Percentiles rank a stretch among this genome's conserved stretches.
Conservation (phyloP, 1,284 basidiomycete species). For the Heterobasidion parviporum region DNA sequence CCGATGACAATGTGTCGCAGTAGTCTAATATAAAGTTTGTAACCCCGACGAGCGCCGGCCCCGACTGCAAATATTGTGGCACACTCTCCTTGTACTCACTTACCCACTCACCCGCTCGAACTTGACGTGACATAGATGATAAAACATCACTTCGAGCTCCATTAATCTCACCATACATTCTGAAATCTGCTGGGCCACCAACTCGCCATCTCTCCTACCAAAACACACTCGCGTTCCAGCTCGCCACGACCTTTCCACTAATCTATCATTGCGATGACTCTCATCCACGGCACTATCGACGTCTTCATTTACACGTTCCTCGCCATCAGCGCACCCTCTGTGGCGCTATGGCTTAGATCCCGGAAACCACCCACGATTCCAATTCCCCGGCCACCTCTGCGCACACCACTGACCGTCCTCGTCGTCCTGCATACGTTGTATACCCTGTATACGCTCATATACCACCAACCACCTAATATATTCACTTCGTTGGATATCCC, state of each 20-base stretch:
- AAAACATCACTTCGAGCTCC: background rate
- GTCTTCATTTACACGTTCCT: slow-evolving; percentile 18
- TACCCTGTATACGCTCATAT: slow-evolving; percentile 38
- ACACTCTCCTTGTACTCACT: too few relatives aligned
- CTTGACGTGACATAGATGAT: too few relatives aligned
- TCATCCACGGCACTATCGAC: slow-evolving; percentile 21
- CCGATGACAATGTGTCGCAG: slow-evolving; percentile 1
- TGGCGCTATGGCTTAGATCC: background rate
- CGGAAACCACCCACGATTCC: slow-evolving; percentile 12
- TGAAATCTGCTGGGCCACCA: background rate
- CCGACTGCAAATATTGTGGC: too few relatives aligned
- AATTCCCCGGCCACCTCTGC: slow-evolving; percentile 11
- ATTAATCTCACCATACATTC: background rate
- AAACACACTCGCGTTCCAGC: background rate
- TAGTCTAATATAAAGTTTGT: too few relatives aligned
- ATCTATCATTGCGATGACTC: slow-evolving; percentile 10
- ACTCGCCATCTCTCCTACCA: background rate
- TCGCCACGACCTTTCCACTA: background rate
- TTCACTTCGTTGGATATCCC: slow-evolving; percentile 49
- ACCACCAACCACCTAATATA: slow-evolving; percentile 50
- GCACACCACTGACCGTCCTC: slow-evolving; percentile 23
- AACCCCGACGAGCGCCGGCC: too few relatives aligned
- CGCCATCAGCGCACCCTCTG: slow-evolving; percentile 12
- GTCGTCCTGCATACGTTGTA: slow-evolving; percentile 50
- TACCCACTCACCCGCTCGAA: too few relatives aligned